Base-by-base conservation (phyloP, 495 filamentous ascomycete species). In the Bacidia gigantensis region DNA sequence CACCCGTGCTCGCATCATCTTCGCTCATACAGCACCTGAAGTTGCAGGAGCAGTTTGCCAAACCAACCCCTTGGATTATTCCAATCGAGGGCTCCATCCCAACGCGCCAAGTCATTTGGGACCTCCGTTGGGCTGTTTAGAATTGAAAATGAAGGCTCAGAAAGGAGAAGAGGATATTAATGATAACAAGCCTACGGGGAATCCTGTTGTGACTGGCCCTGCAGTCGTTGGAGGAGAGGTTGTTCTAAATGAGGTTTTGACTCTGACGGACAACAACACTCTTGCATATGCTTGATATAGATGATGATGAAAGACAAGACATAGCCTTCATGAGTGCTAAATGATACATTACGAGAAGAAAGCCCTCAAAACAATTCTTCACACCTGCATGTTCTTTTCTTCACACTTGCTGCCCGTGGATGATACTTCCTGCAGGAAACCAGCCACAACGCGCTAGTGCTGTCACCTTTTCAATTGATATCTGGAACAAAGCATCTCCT, bases 11-110 rank as follows among this genome's bases (percentile, higher is more conserved):
- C 79, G 88, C 29, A 72, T 95, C 45, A 73, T 93, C 20, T 95
- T 95, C 67, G 88, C 87, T 0, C 72, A 97, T 25, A 86, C 88
- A 43, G 81, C 86, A 2, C 70, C 89, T 7, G 75, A 77, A 25
- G 83, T 96, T 21, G 90, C 89, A 3, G 92, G 92, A 21, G 85
- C 92, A 0, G 78, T 89, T 17, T 65, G 78, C 2, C 89, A 97
- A 67, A 92, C 87, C 11, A 78, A 83, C 53, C 73, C 88, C 26
- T 90, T 86, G 58, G 92, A 99, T 62, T 97, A 99, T 62, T 72
- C 80, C 17, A 58, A 65, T 17, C 9, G 9, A 5, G 54, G 25
- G 1, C 20, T 26, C 17, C 52, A 25, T 22, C 12, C 60, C 49
- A 42, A 60, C 44, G 53, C 63, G 25, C 51, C 62, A 44, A 61